Conservation (phyloP, 2,329 filamentous ascomycete species). For the Cytospora schulzeri region DNA sequence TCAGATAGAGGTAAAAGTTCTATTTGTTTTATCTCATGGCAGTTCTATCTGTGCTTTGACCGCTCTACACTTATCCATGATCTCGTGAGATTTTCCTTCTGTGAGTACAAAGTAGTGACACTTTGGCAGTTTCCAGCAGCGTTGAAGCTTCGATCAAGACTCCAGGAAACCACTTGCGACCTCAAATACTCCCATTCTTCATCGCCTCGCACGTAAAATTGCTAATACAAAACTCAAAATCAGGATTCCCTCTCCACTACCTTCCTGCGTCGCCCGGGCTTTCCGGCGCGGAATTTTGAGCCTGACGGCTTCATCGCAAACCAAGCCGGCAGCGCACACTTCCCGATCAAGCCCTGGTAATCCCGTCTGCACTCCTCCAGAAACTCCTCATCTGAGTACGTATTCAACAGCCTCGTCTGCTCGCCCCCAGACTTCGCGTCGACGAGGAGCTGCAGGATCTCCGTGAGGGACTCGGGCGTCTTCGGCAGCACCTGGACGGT, state of each 20-base stretch:
- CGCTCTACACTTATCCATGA: not conserved
- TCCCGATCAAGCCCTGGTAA: conserved; percentile 10
- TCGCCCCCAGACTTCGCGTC: conserved; percentile 24
- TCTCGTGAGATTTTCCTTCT: not conserved
- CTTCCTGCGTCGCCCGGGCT: not conserved
- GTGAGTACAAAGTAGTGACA: not conserved
- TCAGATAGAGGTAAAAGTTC: not conserved
- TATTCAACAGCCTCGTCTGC: conserved; percentile 24
- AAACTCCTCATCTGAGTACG: conserved; percentile 24
- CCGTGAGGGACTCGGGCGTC: conserved; percentile 7
- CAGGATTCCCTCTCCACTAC: not conserved
- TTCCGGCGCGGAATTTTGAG: conserved; percentile 6
- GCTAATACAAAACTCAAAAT: not conserved
- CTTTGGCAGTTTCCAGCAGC: not conserved
- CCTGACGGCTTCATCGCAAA: conserved; percentile 23
- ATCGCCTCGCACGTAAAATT: no score
- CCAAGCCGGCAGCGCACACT: conserved; percentile 20
- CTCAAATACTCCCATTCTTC: no score
- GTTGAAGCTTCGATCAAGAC: not conserved
- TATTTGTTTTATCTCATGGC: not conserved
- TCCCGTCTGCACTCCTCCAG: conserved; percentile 16
- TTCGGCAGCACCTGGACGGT: conserved; percentile 21
- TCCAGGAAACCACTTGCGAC: not conserved
- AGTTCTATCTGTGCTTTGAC: not conserved
- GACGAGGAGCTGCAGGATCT: conserved; percentile 23